Base-by-base conservation (phyloP, 495 filamentous ascomycete genomes). In the Recurvomyces mirabilis region DNA sequence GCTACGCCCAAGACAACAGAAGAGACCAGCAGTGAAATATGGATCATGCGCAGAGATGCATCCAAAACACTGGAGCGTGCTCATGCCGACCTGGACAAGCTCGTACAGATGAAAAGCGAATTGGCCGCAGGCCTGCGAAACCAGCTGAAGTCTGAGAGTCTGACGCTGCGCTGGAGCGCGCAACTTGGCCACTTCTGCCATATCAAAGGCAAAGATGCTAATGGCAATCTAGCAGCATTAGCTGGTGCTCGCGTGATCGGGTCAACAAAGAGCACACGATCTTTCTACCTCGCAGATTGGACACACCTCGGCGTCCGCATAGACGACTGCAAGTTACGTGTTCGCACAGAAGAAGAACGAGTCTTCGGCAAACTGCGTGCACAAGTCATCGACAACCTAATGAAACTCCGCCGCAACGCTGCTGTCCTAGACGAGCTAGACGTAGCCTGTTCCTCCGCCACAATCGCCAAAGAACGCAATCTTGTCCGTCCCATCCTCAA, bases 371-470 rank as follows among this genome's bases (percentile, higher is more conserved):
- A 68, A 23, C 62, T 94, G 2, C 82, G 88, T 5, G 71, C 71
- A n/a, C 68, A 73, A 28, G 88, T 94, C 1, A 76, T 94, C 1
- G 56, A 71, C 11, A 83, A 84, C 50, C 70, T 98, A 6, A 73
- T 89, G 22, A 83, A 79, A 47, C 76, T 98, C 13, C 79, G 91
- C 0, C 81, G 79, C 41, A 95, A 94, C 59, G 89, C 88, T 3
- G 68, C 73, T 3, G 86, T 94, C 0, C 74, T 98, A 17, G 93
- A 94, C 58, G 84, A 93, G 61, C 71, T 98, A 4, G 91, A 98
- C 60, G 79, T 98, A 20, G 76, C 80, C 1, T 82, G 82, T 48
- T 84, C 84, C 0, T 91, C 91, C 40, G 84, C 93, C 5, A 70
- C 61, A 0, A 66, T 96, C 7, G 89, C 91, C 0, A 56, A 67